A percentile compares a stretch with the other conserved stretches of the same genome.
Conservation (phyloP, 1,284 basidiomycete species). For the Trichosporon sp. region DNA sequence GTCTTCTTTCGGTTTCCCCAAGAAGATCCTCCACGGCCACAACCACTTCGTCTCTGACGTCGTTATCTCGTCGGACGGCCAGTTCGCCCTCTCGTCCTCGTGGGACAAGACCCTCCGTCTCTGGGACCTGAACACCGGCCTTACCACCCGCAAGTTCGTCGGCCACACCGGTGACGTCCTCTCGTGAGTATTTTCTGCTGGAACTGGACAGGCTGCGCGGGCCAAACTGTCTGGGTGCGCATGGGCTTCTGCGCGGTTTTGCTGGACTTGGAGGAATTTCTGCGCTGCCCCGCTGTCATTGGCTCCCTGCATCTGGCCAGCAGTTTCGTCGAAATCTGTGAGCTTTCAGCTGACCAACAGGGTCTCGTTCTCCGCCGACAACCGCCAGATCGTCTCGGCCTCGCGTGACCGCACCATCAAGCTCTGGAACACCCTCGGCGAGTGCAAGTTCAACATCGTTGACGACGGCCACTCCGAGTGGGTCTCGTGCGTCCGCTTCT, state of each 20-base stretch:
- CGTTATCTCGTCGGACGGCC: conserved; percentile 96
- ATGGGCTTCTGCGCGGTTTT: not conserved
- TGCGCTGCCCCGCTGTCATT: not conserved
- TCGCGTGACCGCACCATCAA: conserved; percentile 97
- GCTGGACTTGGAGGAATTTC: not conserved
- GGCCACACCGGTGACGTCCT: conserved; percentile 98
- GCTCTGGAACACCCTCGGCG: conserved; percentile 99
- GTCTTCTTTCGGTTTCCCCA: conserved; percentile 81
- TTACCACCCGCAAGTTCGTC: conserved; percentile 92
- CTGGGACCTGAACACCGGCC: conserved; percentile 96
- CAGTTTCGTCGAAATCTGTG: not conserved
- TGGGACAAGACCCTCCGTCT: conserved; percentile 99
- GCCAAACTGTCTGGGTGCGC: not conserved
- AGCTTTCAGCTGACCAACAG: conserved; percentile 18
- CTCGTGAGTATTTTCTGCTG: conserved; percentile 53
- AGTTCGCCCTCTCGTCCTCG: conserved; percentile 97
- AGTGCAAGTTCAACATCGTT: conserved; percentile 99
- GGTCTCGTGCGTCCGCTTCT: conserved; percentile 99
- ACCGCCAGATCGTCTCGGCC: conserved; percentile 97
- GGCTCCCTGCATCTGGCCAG: not conserved
- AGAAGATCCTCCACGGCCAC: conserved; percentile 96
- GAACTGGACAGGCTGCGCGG: not conserved
- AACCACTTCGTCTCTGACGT: conserved; percentile 99
- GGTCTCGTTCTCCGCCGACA: conserved; percentile 95
- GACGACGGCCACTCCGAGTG: conserved; percentile 97